Evolutionary conservation across 805 yeast genomes (phyloP).

Genomic region (Peterozyma toletana): DNA sequence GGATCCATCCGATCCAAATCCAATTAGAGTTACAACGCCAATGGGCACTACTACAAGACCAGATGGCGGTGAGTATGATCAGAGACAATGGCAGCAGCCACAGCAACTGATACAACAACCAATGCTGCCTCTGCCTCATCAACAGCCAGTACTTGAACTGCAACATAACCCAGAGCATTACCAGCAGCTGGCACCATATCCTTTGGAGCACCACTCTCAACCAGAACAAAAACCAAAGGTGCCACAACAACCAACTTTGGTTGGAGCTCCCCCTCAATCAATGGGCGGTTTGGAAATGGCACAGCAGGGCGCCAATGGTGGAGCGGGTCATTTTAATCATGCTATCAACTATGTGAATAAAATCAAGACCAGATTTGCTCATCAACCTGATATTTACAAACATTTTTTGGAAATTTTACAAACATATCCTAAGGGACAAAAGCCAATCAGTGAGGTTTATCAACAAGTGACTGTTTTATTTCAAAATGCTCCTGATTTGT

Average conservation of each 20-base stretch:
- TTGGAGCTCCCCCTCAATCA: slow-evolving; percentile 9
- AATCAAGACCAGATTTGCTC: slow-evolving; percentile 87
- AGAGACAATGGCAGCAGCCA: slow-evolving; percentile 11
- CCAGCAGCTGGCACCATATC: slow-evolving; percentile 7
- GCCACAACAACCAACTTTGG: slow-evolving; percentile 10
- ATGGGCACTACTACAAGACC: slow-evolving; percentile 77
- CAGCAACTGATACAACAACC: slow-evolving; percentile 21
- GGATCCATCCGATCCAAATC: slow-evolving; percentile 85
- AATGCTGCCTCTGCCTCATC: slow-evolving; percentile 4
- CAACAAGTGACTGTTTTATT: slow-evolving; percentile 86
- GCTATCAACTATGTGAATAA: slow-evolving; percentile 95
- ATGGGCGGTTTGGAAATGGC: too few species aligned
- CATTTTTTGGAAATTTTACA: slow-evolving; percentile 91
- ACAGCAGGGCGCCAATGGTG: slow-evolving; percentile 21
- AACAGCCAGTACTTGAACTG: background rate
- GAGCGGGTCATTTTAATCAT: slow-evolving; percentile 92
- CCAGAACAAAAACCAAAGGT: slow-evolving; percentile 10
- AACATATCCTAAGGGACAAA: slow-evolving; percentile 93
- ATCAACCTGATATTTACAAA: slow-evolving; percentile 94
- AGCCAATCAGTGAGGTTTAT: slow-evolving; percentile 92
- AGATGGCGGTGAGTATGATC: slow-evolving; percentile 28
- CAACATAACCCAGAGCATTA: slow-evolving; percentile 1
- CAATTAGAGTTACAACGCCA: slow-evolving; percentile 93
- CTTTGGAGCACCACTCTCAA: slow-evolving; percentile 4
- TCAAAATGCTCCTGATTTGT: slow-evolving; percentile 87